Evolutionary conservation across 75 land plant genomes (phyloP).

Genomic region (Pseudotsuga menziesii): DNA sequence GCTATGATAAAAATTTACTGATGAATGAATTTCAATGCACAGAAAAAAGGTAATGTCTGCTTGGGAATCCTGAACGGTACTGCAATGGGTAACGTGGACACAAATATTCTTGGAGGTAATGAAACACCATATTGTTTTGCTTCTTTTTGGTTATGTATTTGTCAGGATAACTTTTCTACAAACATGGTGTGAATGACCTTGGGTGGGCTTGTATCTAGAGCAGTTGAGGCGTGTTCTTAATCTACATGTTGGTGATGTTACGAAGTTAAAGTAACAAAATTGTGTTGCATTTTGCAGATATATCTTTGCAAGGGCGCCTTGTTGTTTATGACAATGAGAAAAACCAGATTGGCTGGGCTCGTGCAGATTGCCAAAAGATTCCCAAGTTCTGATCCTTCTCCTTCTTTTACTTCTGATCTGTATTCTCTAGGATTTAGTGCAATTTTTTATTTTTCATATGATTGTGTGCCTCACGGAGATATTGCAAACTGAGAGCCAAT

Average conservation of each 20-base stretch:
- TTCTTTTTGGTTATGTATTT: background rate
- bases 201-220: background rate
- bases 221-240: background rate
- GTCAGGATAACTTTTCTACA: background rate
- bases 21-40: constrained; percentile 1
- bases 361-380: constrained; percentile 46
- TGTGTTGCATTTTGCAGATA: constrained; percentile 45
- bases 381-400: constrained; percentile 29
- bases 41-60: constrained; percentile 77
- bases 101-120: constrained; percentile 83
- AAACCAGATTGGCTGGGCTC: constrained; percentile 70
- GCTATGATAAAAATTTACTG: background rate
- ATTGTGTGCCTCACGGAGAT: background rate
- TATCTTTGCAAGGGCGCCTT: constrained; percentile 71
- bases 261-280: background rate
- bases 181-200: background rate
- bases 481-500: background rate
- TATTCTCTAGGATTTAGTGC: background rate
- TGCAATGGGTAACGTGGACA: constrained; percentile 24
- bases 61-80: constrained; percentile 80
- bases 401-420: background rate
- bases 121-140: background rate
- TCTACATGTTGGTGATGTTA: background rate
- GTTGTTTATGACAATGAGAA: constrained; percentile 79
- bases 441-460: constrained; percentile 1